Percentiles rank a stretch among this genome's conserved stretches.
Evolutionary conservation across 2,329 filamentous ascomycete genomes (phyloP).

Genomic region (Parafenestella ontariensis): DNA sequence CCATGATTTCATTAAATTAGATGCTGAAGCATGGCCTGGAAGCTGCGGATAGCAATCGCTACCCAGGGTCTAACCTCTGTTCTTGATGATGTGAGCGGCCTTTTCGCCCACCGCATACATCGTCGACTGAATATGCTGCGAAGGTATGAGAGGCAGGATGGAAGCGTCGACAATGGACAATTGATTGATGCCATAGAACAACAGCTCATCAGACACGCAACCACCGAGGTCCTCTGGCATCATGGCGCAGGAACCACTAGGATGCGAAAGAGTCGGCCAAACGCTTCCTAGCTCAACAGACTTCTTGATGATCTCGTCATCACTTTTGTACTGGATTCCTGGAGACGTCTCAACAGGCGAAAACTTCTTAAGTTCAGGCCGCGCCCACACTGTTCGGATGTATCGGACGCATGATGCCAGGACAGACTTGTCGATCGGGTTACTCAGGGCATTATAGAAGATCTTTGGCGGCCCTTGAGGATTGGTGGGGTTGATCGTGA

Average conservation of each 20-base stretch:
- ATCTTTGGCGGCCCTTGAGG: constrained; percentile 36
- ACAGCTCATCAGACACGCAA: constrained; percentile 34
- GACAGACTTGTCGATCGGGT: constrained; percentile 38
- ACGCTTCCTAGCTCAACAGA: constrained; percentile 22
- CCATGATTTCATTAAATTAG: background rate
- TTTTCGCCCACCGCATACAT: constrained; percentile 47
- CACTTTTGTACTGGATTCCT: constrained; percentile 34
- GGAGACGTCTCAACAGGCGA: constrained; percentile 31
- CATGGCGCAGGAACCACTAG: constrained; percentile 41
- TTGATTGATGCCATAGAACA: constrained; percentile 38
- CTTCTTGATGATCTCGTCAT: constrained; percentile 34
- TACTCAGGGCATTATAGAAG: constrained; percentile 39
- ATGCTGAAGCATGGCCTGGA: background rate
- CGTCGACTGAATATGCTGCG: constrained; percentile 41
- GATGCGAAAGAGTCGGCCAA: constrained; percentile 34
- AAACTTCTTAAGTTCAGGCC: constrained; percentile 33
- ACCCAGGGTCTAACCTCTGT: constrained; percentile 10
- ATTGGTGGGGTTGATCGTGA: constrained; percentile 33
- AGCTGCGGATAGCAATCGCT: background rate
- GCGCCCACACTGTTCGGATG: constrained; percentile 41
- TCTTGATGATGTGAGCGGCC: constrained; percentile 41
- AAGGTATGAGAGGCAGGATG: constrained; percentile 41
- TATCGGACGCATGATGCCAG: constrained; percentile 46
- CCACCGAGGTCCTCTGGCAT: constrained; percentile 42
- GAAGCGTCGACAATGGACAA: constrained; percentile 42